A percentile compares a stretch with the other conserved stretches of the same genome.
Conservation (phyloP, 202 grass and related monocot species). For the Setaria italica region DNA sequence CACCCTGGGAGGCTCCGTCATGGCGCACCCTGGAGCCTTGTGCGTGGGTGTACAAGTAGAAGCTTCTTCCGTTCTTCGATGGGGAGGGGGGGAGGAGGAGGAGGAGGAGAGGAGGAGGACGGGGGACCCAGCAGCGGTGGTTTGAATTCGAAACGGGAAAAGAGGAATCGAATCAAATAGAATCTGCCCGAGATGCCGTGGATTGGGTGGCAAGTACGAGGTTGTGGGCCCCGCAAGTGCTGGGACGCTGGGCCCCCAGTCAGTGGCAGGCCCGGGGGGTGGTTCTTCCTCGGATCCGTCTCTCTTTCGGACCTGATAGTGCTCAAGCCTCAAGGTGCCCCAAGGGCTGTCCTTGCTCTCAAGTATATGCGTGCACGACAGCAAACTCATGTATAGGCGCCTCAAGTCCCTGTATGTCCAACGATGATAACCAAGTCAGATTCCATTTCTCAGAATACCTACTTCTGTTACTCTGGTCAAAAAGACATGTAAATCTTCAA, state of each 20-base stretch:
- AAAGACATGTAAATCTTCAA: neutral
- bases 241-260: no score
- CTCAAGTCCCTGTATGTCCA: conserved; percentile 67
- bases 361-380: conserved; percentile 52
- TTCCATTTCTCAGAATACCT: neutral
- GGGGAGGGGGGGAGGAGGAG: neutral
- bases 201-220: neutral
- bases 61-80: conserved; percentile 8
- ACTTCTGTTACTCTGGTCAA: conserved; percentile 19
- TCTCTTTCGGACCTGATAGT: no score
- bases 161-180: no score
- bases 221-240: neutral
- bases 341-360: conserved; percentile 59
- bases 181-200: conserved; percentile 7
- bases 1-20: conserved; percentile 57
- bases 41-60: neutral
- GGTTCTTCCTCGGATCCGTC: no score
- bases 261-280: no score
- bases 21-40: neutral
- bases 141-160: conserved; percentile 57
- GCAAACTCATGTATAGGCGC: conserved; percentile 71
- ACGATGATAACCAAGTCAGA: conserved; percentile 27
- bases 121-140: neutral
- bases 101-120: no score
- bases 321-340: conserved; percentile 64